A percentile compares a stretch with the other conserved stretches of the same genome.
Evolutionary conservation across 2,329 filamentous ascomycete species (phyloP).

Genomic region (Paracoccidioides brasiliensis): DNA sequence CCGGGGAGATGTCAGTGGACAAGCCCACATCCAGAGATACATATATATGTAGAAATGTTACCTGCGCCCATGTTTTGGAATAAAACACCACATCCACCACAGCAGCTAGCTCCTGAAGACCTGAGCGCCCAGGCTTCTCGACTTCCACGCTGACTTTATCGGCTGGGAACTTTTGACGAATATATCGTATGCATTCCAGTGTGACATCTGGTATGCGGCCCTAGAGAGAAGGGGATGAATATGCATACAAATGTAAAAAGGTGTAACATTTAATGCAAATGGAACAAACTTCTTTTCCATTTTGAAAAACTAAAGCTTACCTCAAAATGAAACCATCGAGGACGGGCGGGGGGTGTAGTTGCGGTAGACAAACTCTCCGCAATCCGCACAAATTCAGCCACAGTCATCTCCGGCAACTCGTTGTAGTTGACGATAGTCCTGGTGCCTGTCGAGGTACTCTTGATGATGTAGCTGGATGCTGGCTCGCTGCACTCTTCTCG

Average conservation of each 20-base stretch:
- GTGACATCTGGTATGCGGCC: slow-evolving; percentile 53
- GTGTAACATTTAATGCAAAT: background rate
- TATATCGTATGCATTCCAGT: slow-evolving; percentile 44
- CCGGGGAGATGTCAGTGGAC: background rate
- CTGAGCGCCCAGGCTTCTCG: slow-evolving; percentile 53
- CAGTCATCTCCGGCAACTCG: slow-evolving; percentile 53
- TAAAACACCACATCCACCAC: slow-evolving; percentile 62
- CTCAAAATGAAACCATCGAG: slow-evolving; percentile 60
- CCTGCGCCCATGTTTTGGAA: slow-evolving; percentile 57
- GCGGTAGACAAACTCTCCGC: slow-evolving; percentile 17
- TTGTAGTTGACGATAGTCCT: slow-evolving; percentile 61
- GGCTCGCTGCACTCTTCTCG: slow-evolving; percentile 42
- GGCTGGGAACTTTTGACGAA: slow-evolving; percentile 36
- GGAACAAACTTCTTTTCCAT: too few relatives aligned
- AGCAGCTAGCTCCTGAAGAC: slow-evolving; percentile 46
- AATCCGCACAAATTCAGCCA: slow-evolving; percentile 43
- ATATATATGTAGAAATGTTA: slow-evolving; percentile 21
- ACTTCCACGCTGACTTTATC: slow-evolving; percentile 54
- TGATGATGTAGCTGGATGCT: slow-evolving; percentile 57
- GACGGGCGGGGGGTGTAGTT: slow-evolving; percentile 19
- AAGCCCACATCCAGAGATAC: too few relatives aligned
- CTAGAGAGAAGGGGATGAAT: slow-evolving; percentile 18
- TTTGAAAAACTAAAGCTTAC: slow-evolving; percentile 25
- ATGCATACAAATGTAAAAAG: background rate
- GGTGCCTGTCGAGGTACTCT: slow-evolving; percentile 44